Conservation (phyloP, 108 stramenopile genomes). For the Skeletonema potamos region DNA sequence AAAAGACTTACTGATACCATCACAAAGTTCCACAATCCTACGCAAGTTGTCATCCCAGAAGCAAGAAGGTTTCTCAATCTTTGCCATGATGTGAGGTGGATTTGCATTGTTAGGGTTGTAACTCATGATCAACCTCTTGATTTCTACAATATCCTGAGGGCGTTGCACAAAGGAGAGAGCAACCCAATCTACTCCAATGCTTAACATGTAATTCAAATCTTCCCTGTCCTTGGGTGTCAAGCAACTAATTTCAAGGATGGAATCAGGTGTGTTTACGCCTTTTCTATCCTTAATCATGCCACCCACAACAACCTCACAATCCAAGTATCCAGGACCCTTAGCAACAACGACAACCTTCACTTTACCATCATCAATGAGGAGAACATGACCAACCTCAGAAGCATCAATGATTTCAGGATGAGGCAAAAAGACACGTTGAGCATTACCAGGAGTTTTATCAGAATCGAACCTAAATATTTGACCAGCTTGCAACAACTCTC, state of each 20-base stretch:
- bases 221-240: conserved; percentile 83
- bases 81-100: conserved; percentile 90
- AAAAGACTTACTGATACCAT: conserved; percentile 73
- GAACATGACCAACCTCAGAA: conserved; percentile 82
- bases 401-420: conserved; percentile 95
- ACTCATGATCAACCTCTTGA: conserved; percentile 70
- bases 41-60: conserved; percentile 46
- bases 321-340: conserved; percentile 81
- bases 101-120: conserved; percentile 61
- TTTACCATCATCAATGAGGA: conserved; percentile 96
- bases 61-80: conserved; percentile 93
- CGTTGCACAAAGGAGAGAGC: conserved; percentile 95
- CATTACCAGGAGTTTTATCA: conserved; percentile 80
- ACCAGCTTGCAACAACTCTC: conserved; percentile 73
- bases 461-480: conserved; percentile 90
- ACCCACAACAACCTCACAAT: conserved; percentile 85
- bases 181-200: conserved; percentile 94
- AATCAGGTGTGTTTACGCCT: conserved; percentile 92
- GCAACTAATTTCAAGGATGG: conserved; percentile 89
- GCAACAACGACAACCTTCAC: conserved; percentile 84
- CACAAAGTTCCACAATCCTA: conserved; percentile 72
- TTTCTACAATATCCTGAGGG: conserved; percentile 88
- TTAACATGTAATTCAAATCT: conserved; percentile 83
- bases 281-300: conserved; percentile 87
- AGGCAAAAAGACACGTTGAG: conserved; percentile 84